phyloP scores from a whole-genome alignment of 2,329 filamentous ascomycete species.

The Aspergillus luchuensis region DNA sequence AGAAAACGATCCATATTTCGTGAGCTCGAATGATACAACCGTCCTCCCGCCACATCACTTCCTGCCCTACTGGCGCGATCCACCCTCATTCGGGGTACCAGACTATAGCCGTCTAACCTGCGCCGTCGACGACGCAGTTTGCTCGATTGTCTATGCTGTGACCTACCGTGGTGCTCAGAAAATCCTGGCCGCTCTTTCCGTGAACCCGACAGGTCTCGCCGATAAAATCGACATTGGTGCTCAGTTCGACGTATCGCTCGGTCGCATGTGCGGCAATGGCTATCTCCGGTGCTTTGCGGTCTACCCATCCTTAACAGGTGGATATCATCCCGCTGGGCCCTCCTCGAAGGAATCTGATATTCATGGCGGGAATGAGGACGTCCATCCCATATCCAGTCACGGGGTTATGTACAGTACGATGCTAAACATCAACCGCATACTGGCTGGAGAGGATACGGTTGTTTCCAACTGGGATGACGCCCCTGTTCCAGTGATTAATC shows the following conservation, averaged over 20 bases:
- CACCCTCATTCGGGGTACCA: conserved; percentile 15
- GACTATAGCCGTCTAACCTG: conserved; percentile 21
- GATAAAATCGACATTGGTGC: conserved; percentile 27
- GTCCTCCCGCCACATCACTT: conserved; percentile 23
- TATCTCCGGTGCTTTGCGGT: conserved; percentile 24
- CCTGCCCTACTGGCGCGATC: conserved; percentile 25
- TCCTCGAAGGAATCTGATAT: conserved; percentile 21
- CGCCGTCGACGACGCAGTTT: conserved; percentile 19
- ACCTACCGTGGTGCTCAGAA: conserved; percentile 23
- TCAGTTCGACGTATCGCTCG: conserved; percentile 26
- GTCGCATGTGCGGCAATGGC: conserved; percentile 24
- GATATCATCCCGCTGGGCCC: conserved; percentile 15
- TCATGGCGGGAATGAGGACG: conserved; percentile 14
- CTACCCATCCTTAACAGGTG: conserved; percentile 22
- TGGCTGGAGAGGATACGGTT: conserved; percentile 18
- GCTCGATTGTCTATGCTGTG: conserved; percentile 25
- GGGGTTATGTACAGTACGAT: conserved; percentile 27
- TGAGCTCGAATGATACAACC: conserved; percentile 19
- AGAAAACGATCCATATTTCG: conserved; percentile 15
- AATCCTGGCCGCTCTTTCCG: conserved; percentile 24
- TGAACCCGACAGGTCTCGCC: conserved; percentile 21
- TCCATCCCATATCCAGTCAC: conserved; percentile 10
- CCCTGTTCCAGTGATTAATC: conserved; percentile 1
- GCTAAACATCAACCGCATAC: conserved; percentile 21
- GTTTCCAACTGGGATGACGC: conserved; percentile 24